Evolutionary conservation across 2,329 filamentous ascomycete species (phyloP), one percentile per base, ranked within the genome.

Genomic region (Coniochaeta prunicola): DNA sequence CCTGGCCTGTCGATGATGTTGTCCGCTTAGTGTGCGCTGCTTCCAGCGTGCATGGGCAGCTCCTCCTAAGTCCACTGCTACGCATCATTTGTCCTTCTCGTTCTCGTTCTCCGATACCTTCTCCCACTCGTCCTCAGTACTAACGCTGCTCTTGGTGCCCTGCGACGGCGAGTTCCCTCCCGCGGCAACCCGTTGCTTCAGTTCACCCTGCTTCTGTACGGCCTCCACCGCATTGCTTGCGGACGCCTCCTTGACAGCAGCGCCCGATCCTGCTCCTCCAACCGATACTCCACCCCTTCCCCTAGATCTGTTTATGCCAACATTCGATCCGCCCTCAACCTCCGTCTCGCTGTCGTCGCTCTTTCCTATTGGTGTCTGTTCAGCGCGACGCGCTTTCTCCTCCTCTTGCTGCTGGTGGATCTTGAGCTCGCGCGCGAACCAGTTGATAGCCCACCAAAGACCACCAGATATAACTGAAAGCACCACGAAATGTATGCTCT

Each of bases 91-190:
- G 60, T 79, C 78, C 72, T 84, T 84, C 64, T 83, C 81, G 65
- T 79, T 80, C 77, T 86, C 84, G 60, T 80, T 84, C 72, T 89
- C 89, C 24, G 90, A 91, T 4, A 97, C 89, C 79, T 94, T 96
- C 78, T 97, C 93, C 93, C 93, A 97, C 75, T 97, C 93, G 69
- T 93, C 93, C 76, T 97, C 93, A 4, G 92, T 97, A 74, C 91
- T 93, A 21, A 73, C 80, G 57, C 81, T 79, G 53, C 82, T 85
- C 71, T 80, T 83, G 26, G 75, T 77, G 38, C 77, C 79, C 53
- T 55, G 53, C 56, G 74, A 70, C 54, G 72, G 64, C 38, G 59
- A 50, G 76, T 72, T 69, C 4, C 65, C 65, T 26, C 67, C 65
- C 17, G 61, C 62, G 53, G 67, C 71, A 17, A 67, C 67, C 53